Percentiles rank a stretch among this genome's conserved stretches.
Conservation (phyloP, 2,329 filamentous ascomycete species). For the Fusarium pininemorale region DNA sequence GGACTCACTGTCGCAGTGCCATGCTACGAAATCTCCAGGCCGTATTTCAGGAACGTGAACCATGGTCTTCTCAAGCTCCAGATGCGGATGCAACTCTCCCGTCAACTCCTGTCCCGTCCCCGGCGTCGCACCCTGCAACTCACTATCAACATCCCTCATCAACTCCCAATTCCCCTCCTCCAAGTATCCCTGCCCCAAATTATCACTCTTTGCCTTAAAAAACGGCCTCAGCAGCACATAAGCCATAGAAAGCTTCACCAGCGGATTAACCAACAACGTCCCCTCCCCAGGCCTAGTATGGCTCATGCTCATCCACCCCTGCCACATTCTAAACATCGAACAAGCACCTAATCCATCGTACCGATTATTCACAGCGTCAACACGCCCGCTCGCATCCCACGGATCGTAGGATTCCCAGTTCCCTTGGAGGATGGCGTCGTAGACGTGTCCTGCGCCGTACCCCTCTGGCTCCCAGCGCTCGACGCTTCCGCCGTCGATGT, state of each 20-base stretch:
- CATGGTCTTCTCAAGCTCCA: slow-evolving; percentile 74
- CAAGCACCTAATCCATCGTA: slow-evolving; percentile 86
- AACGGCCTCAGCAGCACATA: slow-evolving; percentile 88
- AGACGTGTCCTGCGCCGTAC: slow-evolving; percentile 74
- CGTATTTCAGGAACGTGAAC: slow-evolving; percentile 73
- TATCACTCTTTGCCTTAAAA: slow-evolving; percentile 65
- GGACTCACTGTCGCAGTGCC: slow-evolving; percentile 77
- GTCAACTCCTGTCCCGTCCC: slow-evolving; percentile 77
- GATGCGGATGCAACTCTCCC: slow-evolving; percentile 74
- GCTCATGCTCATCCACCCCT: slow-evolving; percentile 88
- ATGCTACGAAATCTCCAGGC: slow-evolving; percentile 82
- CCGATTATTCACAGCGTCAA: slow-evolving; percentile 75
- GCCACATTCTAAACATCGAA: slow-evolving; percentile 86
- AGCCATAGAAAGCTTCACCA: slow-evolving; percentile 77
- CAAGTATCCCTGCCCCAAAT: slow-evolving; percentile 50
- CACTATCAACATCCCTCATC: slow-evolving; percentile 60
- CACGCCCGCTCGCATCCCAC: slow-evolving; percentile 78
- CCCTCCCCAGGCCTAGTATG: slow-evolving; percentile 77
- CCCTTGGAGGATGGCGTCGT: slow-evolving; percentile 76
- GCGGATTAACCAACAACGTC: slow-evolving; percentile 82
- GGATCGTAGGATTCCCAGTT: slow-evolving; percentile 84
- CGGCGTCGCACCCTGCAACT: slow-evolving; percentile 75
- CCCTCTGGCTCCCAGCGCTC: slow-evolving; percentile 78
- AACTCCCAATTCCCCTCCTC: slow-evolving; percentile 69
- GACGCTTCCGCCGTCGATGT: slow-evolving; percentile 77